These are phyloP conservation scores for Xylaria flabelliformis DNA, from an alignment of 495 filamentous ascomycete species.

Conservation along the genomic window DNA sequence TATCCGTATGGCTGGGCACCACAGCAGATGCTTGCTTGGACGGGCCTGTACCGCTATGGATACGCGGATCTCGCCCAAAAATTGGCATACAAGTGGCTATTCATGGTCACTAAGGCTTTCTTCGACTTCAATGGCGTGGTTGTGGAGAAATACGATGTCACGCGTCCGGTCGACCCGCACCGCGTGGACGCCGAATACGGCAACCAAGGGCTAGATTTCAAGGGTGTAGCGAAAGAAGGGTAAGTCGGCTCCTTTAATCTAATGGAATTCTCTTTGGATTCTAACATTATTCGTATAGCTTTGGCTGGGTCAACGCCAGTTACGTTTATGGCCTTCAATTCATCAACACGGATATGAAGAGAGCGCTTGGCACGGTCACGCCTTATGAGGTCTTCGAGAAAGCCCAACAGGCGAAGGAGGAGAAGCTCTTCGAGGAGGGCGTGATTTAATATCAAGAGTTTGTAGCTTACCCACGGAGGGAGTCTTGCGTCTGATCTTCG, in stretches of 20 bases:
- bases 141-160: constrained; percentile 98
- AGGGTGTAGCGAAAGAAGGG: constrained; percentile 94
- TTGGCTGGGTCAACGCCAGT: constrained; percentile 98
- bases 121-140: constrained; percentile 97
- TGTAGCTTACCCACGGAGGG: background rate
- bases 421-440: constrained; percentile 50
- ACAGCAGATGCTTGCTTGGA: constrained; percentile 98
- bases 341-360: constrained; percentile 80
- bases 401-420: constrained; percentile 53
- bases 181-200: constrained; percentile 96
- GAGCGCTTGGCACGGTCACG: constrained; percentile 83
- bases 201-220: constrained; percentile 93
- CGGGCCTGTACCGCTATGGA: constrained; percentile 85
- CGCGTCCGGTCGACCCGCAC: constrained; percentile 84
- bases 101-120: constrained; percentile 97
- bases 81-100: constrained; percentile 92
- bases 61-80: constrained; percentile 88
- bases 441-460: background rate
- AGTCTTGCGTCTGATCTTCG: background rate
- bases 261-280: constrained; percentile 36
- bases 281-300: constrained; percentile 59
- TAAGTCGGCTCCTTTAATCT: constrained; percentile 56
- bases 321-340: constrained; percentile 89
- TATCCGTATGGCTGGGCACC: constrained; percentile 98
- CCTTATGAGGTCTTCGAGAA: constrained; percentile 76